Evolutionary conservation across 129 eudicot species (phyloP).

Genomic region (Artemisia annua): DNA sequence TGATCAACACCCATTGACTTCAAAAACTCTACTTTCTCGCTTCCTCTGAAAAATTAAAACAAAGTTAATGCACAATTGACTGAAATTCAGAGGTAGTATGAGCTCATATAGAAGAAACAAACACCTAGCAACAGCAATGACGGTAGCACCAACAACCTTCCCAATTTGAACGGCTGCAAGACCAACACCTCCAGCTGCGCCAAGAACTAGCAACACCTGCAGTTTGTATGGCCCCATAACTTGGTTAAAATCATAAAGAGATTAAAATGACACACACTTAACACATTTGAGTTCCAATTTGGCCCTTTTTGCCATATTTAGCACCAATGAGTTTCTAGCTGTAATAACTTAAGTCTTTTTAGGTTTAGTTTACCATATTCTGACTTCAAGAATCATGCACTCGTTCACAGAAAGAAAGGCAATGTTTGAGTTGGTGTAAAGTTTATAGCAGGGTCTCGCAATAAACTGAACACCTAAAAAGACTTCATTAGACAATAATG

Average conservation of each 20-base stretch:
- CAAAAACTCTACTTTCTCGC: conserved; percentile 70
- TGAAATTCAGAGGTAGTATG: neutral
- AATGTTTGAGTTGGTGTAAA: neutral
- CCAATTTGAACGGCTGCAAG: conserved; percentile 98
- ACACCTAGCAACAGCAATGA: conserved; percentile 92
- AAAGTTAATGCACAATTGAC: neutral
- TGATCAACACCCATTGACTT: conserved; percentile 87
- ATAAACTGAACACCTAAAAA: neutral
- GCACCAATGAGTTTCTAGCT: neutral
- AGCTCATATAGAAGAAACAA: neutral
- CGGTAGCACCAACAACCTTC: conserved; percentile 82
- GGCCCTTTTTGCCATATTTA: neutral
- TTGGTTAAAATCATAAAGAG: conserved; percentile 7
- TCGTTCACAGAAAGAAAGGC: neutral
- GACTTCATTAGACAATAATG: too few species aligned
- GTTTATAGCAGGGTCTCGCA: neutral
- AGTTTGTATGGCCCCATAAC: conserved; percentile 15
- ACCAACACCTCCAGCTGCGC: conserved; percentile 99
- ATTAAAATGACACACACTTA: neutral
- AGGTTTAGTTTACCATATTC: neutral
- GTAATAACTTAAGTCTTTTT: neutral
- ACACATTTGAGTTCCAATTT: neutral
- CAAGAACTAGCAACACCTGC: conserved; percentile 94
- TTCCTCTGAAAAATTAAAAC: conserved; percentile 39
- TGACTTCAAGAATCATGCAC: neutral